phyloP scores from a whole-genome alignment of 108 stramenopile species.

The Tribonema minus region DNA sequence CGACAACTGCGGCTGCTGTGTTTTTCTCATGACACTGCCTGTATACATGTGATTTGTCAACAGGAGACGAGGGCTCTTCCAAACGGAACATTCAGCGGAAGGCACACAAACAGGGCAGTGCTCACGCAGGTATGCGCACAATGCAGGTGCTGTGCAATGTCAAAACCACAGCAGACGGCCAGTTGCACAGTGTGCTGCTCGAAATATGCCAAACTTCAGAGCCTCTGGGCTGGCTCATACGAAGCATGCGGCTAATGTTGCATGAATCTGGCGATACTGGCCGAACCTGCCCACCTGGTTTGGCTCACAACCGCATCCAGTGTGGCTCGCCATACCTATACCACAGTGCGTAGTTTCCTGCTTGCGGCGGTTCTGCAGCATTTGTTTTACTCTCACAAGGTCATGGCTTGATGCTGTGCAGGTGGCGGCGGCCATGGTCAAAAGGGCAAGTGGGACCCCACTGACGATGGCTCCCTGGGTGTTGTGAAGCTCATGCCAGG shows the following conservation, averaged over 20 bases:
- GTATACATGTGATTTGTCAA: too few species aligned
- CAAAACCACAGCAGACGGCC: not conserved
- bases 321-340: too few species aligned
- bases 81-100: constrained; percentile 30
- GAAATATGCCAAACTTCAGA: not conserved
- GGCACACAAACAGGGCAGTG: too few species aligned
- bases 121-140: not conserved
- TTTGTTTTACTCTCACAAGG: not conserved
- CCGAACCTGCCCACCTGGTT: not conserved
- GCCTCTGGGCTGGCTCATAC: not conserved
- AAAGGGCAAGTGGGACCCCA: constrained; percentile 34
- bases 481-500: too few species aligned
- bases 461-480: constrained; percentile 26
- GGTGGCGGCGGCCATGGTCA: constrained; percentile 25
- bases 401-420: not conserved
- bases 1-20: too few species aligned
- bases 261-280: not conserved
- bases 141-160: not conserved
- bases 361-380: not conserved
- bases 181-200: not conserved
- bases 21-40: too few species aligned
- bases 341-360: not conserved
- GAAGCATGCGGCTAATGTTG: not conserved
- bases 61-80: constrained; percentile 30
- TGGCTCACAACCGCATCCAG: not conserved